Conservation (phyloP, 108 stramenopile genomes). For the Fragilaria crotonensis region DNA sequence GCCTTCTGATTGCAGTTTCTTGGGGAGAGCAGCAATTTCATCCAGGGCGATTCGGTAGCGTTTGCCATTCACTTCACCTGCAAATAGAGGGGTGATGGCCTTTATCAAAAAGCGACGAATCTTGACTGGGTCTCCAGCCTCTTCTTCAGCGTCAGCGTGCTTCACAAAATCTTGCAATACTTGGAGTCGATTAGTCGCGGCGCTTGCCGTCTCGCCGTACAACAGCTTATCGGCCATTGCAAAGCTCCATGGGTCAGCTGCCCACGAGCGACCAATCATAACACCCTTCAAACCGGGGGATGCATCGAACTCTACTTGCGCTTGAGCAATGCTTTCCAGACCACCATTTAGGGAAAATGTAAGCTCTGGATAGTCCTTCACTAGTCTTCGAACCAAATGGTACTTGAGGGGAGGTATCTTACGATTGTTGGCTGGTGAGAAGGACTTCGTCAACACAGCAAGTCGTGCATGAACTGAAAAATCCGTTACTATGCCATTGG, state of each 20-base stretch:
- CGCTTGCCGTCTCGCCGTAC: constrained; percentile 18
- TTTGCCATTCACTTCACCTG: constrained; percentile 81
- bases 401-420: constrained; percentile 92
- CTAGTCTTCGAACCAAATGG: constrained; percentile 64
- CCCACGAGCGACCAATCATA: constrained; percentile 79
- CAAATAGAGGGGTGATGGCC: constrained; percentile 75
- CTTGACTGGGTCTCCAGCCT: constrained; percentile 44
- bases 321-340: constrained; percentile 59
- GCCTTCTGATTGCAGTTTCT: constrained; percentile 35
- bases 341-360: constrained; percentile 88
- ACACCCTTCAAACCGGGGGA: constrained; percentile 59
- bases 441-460: constrained; percentile 83
- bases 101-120: constrained; percentile 64
- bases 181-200: constrained; percentile 58
- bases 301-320: constrained; percentile 45
- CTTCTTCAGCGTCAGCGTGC: constrained; percentile 76
- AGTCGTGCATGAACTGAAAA: constrained; percentile 97
- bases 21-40: constrained; percentile 54
- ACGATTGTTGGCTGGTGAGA: constrained; percentile 94
- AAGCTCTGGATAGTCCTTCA: constrained; percentile 71
- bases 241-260: constrained; percentile 83
- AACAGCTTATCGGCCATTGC: constrained; percentile 69
- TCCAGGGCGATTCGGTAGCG: constrained; percentile 74
- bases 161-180: constrained; percentile 56
- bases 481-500: constrained; percentile 75